Percentiles rank a stretch among this genome's conserved stretches.
Evolutionary conservation across 495 filamentous ascomycete genomes (phyloP).

Genomic region (Entonaema liquescens): DNA sequence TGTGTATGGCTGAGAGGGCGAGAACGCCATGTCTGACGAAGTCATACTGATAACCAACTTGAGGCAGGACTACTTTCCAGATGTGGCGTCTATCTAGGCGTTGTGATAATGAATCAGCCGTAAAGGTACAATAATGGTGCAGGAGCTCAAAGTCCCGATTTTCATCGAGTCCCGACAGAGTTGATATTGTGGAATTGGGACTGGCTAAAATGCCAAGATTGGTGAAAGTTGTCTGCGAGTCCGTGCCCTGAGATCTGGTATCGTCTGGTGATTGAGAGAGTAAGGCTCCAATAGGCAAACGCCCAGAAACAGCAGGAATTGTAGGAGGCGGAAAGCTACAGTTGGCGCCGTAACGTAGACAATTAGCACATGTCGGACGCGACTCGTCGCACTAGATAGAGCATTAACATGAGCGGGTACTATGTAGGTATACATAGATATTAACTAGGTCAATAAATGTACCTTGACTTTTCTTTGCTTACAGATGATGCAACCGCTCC

Average conservation of each 20-base stretch:
- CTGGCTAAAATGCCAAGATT: neutral
- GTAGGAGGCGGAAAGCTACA: neutral
- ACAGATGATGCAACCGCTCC: neutral
- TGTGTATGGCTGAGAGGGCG: constrained; percentile 1
- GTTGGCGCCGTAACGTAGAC: neutral
- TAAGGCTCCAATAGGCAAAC: neutral
- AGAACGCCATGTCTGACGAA: neutral
- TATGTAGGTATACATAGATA: neutral
- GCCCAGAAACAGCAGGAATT: neutral
- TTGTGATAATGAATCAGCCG: neutral
- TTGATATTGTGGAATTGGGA: neutral
- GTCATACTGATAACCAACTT: neutral
- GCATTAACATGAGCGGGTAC: neutral
- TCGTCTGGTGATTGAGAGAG: neutral
- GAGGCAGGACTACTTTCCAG: neutral
- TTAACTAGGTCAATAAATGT: neutral
- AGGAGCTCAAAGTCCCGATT: neutral
- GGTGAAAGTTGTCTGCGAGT: neutral
- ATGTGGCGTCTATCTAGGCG: neutral
- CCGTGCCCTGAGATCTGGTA: neutral
- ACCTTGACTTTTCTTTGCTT: neutral
- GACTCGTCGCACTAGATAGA: neutral
- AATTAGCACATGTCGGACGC: neutral
- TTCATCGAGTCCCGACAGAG: neutral
- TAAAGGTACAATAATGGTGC: neutral